Evolutionary conservation across 2,329 filamentous ascomycete species (phyloP).

Genomic region (Byssothecium circinans): DNA sequence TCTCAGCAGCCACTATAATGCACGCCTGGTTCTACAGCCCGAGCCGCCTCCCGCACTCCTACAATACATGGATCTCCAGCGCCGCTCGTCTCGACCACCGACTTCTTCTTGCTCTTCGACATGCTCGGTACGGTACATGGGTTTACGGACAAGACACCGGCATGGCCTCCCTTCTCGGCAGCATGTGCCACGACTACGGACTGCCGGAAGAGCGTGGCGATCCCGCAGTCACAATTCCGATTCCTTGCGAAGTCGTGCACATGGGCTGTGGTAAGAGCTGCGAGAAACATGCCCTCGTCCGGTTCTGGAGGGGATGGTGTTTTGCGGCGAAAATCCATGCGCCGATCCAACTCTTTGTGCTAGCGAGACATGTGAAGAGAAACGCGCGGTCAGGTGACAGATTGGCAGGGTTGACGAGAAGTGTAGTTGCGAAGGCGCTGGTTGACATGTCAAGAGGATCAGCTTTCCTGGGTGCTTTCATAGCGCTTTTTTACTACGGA

Average conservation of each 20-base stretch:
- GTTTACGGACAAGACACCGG: conserved; percentile 74
- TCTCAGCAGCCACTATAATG: conserved; percentile 77
- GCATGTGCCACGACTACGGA: conserved; percentile 71
- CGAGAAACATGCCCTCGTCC: conserved; percentile 70
- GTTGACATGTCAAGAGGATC: conserved; percentile 69
- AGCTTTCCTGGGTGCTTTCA: conserved; percentile 75
- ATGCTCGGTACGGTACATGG: conserved; percentile 64
- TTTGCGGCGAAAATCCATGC: conserved; percentile 78
- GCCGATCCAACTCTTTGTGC: conserved; percentile 63
- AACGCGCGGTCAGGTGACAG: conserved; percentile 19
- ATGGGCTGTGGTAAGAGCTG: conserved; percentile 74
- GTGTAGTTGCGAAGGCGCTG: conserved; percentile 54
- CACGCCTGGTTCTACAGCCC: conserved; percentile 85
- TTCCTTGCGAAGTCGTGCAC: conserved; percentile 83
- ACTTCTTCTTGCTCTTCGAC: conserved; percentile 72
- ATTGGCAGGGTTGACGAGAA: conserved; percentile 10
- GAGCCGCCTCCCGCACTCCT: conserved; percentile 68
- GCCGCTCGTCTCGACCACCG: conserved; percentile 75
- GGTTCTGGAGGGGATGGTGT: conserved; percentile 69
- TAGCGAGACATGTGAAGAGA: conserved; percentile 15
- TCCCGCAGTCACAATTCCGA: conserved; percentile 67
- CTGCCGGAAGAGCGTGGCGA: conserved; percentile 74
- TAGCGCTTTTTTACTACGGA: conserved; percentile 80
- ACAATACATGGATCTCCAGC: conserved; percentile 79
- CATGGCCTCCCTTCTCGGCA: conserved; percentile 66